A percentile compares a stretch with the other conserved stretches of the same genome.
These are phyloP conservation scores for Sclerotiophoma versabilis DNA, from an alignment of 2,329 filamentous ascomycete genomes.

Conservation along the genomic window DNA sequence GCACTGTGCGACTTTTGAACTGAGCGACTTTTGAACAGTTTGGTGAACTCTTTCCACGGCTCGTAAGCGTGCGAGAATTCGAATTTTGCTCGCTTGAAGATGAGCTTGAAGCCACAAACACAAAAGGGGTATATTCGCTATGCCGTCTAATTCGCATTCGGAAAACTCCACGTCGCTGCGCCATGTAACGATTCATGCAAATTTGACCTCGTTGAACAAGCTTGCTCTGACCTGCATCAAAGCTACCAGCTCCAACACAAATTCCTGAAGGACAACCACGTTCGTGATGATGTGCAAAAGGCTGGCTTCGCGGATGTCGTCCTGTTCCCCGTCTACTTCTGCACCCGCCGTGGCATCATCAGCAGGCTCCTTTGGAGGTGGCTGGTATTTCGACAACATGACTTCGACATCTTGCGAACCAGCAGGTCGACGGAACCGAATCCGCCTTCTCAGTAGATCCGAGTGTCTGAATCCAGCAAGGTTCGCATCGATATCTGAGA, in stretches of 20 bases:
- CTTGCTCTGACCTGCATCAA: conserved; percentile 58
- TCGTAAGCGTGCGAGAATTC: not conserved
- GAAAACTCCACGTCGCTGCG: conserved; percentile 7
- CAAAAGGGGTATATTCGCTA: conserved; percentile 34
- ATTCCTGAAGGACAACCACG: conserved; percentile 59
- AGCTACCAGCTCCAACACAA: conserved; percentile 58
- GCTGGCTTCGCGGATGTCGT: conserved; percentile 51
- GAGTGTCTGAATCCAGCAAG: conserved; percentile 39
- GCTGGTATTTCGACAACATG: conserved; percentile 46
- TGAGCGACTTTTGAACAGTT: not conserved
- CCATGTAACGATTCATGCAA: conserved; percentile 34
- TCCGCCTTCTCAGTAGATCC: conserved; percentile 44
- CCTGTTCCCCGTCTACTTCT: conserved; percentile 27
- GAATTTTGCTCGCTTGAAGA: conserved; percentile 1
- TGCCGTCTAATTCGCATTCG: conserved; percentile 13
- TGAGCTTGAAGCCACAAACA: conserved; percentile 4
- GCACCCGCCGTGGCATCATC: conserved; percentile 24
- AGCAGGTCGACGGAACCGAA: conserved; percentile 41
- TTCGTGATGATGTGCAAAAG: conserved; percentile 60
- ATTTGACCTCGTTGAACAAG: conserved; percentile 56
- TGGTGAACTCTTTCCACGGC: conserved; percentile 5
- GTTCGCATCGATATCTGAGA: conserved; percentile 45
- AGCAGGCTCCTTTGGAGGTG: conserved; percentile 40
- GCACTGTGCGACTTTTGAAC: not conserved
- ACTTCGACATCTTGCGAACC: conserved; percentile 40